These are phyloP conservation scores for grape (Vitis vinifera) DNA, from an alignment of 164 flowering plant species.

Conservation along the genomic window ASM3070453v1 NC_081806.1:3031501-3032000, in stretches of 20 bases:
- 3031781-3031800: conserved; percentile 79
- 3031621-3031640: conserved; percentile 21
- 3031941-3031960: conserved; percentile 23
- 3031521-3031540: conserved; percentile 71
- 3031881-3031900: conserved; percentile 16
- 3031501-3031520: conserved; percentile 59
- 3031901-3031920: conserved; percentile 18
- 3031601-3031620: conserved; percentile 33
- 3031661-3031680: conserved; percentile 61
- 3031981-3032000: conserved; percentile 28
- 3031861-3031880: conserved; percentile 19
- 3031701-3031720: conserved; percentile 81
- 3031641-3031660: conserved; percentile 34
- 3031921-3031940: conserved; percentile 16
- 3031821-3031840: conserved; percentile 39
- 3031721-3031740: conserved; percentile 73
- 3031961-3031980: conserved; percentile 20
- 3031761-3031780: conserved; percentile 91
- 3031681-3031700: conserved; percentile 84
- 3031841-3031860: conserved; percentile 32
- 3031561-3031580: conserved; percentile 29
- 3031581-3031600: conserved; percentile 33
- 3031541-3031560: conserved; percentile 44
- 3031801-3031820: conserved; percentile 69
- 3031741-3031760: conserved; percentile 67